Evolutionary conservation across 2,329 filamentous ascomycete species (phyloP).

Genomic region (Rhinocladiella mackenziei): DNA sequence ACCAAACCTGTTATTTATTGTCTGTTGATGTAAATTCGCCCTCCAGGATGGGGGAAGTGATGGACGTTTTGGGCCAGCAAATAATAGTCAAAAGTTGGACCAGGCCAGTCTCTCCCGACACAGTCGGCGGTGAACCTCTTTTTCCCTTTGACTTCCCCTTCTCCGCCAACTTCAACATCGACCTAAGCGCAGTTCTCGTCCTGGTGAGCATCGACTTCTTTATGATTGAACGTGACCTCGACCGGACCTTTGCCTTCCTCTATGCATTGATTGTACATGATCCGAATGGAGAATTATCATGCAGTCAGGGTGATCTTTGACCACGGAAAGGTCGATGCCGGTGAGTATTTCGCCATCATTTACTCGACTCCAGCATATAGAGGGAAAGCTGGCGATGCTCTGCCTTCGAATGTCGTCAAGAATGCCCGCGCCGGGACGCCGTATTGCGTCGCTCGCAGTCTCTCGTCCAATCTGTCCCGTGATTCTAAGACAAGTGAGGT

Average conservation of each 20-base stretch:
- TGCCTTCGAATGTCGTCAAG: constrained; percentile 46
- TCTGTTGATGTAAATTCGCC: constrained; percentile 3
- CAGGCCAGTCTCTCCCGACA: constrained; percentile 31
- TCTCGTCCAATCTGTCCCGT: constrained; percentile 13
- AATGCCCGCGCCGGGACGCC: constrained; percentile 58
- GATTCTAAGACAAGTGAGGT: constrained; percentile 11
- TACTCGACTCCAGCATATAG: constrained; percentile 16
- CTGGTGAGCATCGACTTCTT: constrained; percentile 11
- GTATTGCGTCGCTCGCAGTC: constrained; percentile 56
- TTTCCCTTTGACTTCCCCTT: constrained; percentile 10
- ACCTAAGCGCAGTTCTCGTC: constrained; percentile 13
- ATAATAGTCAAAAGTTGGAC: constrained; percentile 18
- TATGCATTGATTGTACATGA: constrained; percentile 17
- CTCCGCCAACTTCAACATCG: constrained; percentile 11
- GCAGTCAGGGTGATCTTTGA: constrained; percentile 16
- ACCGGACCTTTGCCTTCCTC: constrained; percentile 21
- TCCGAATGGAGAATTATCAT: constrained; percentile 19
- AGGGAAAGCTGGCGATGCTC: constrained; percentile 28
- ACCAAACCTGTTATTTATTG: constrained; percentile 11
- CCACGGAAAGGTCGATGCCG: constrained; percentile 13
- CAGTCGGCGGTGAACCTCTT: constrained; percentile 47
- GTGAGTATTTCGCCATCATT: constrained; percentile 12
- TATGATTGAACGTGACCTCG: constrained; percentile 39
- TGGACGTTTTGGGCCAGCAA: constrained; percentile 15
- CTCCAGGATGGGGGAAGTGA: not conserved